A percentile compares a stretch with the other conserved stretches of the same genome.
Conservation (phyloP, 2,329 filamentous ascomycete species). For the Diaporthe ampelina region DNA sequence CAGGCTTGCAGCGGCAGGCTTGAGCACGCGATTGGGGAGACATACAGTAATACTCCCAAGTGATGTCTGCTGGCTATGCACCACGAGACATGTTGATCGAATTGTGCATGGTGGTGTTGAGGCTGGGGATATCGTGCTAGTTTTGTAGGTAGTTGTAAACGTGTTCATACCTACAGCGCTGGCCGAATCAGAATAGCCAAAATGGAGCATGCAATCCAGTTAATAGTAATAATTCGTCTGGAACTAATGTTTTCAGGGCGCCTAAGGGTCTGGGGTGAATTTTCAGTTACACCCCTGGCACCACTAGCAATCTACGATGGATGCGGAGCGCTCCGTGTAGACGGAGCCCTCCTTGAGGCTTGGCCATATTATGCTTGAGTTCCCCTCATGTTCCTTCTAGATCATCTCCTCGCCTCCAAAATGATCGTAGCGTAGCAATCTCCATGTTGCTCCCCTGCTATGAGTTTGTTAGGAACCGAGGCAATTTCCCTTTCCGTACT, state of each 20-base stretch:
- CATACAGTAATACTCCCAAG: not conserved
- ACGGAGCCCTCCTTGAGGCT: not conserved
- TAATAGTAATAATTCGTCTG: too few relatives aligned
- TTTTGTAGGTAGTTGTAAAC: not conserved
- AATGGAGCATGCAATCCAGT: too few relatives aligned
- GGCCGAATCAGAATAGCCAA: too few relatives aligned
- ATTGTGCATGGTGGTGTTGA: not conserved
- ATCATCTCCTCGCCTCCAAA: not conserved
- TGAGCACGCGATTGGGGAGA: conserved; percentile 4
- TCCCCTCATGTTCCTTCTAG: too few relatives aligned
- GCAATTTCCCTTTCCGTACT: too few relatives aligned
- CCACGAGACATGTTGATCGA: not conserved
- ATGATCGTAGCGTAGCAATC: not conserved
- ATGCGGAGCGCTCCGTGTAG: not conserved
- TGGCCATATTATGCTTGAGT: not conserved
- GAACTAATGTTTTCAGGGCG: too few relatives aligned
- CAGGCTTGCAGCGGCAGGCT: conserved; percentile 1
- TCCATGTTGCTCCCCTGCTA: too few relatives aligned
- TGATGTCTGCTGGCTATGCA: not conserved
- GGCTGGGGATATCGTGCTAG: not conserved
- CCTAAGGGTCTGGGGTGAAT: too few relatives aligned
- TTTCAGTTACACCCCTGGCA: too few relatives aligned
- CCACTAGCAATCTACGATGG: not conserved
- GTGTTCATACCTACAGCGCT: too few relatives aligned
- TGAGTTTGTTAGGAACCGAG: too few relatives aligned